A percentile compares a stretch with the other conserved stretches of the same genome.
Conservation (phyloP, 495 filamentous ascomycete species). For the Bacidia gigantensis region DNA sequence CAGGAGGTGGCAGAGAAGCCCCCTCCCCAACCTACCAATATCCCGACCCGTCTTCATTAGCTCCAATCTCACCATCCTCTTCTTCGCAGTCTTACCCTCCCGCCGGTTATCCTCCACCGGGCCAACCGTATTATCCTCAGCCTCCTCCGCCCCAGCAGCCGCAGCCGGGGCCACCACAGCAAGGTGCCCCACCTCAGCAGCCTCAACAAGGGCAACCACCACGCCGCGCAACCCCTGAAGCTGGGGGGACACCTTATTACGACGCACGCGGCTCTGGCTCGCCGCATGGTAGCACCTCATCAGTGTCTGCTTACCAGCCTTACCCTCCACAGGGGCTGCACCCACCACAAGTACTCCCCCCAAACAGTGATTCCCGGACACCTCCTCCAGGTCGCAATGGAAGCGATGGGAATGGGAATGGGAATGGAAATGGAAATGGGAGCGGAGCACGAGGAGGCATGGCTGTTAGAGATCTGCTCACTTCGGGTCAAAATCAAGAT, state of each 20-base stretch:
- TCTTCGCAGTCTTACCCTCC: constrained; percentile 35
- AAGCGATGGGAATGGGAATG: too few species aligned
- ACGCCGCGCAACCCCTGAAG: constrained; percentile 38
- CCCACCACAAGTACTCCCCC: constrained; percentile 21
- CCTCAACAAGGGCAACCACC: constrained; percentile 24
- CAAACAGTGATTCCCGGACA: constrained; percentile 21
- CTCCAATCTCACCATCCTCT: constrained; percentile 36
- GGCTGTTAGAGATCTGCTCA: constrained; percentile 40
- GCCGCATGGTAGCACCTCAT: constrained; percentile 36
- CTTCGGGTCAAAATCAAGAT: constrained; percentile 28
- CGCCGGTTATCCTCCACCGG: constrained; percentile 27
- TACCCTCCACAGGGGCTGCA: constrained; percentile 21
- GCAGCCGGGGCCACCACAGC: constrained; percentile 12
- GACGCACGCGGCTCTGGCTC: constrained; percentile 37
- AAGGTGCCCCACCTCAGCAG: constrained; percentile 6
- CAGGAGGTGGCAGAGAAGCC: constrained; percentile 9
- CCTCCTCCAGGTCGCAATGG: constrained; percentile 14
- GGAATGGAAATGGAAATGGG: constrained; percentile 20
- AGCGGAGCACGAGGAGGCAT: constrained; percentile 30
- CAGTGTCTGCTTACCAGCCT: constrained; percentile 24
- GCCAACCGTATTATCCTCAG: constrained; percentile 31
- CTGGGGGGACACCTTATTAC: constrained; percentile 22
- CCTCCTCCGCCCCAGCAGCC: constrained; percentile 19
- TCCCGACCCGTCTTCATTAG: constrained; percentile 40
- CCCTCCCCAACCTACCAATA: constrained; percentile 29